Evolutionary conservation across 2,329 filamentous ascomycete genomes (phyloP).

Genomic region (Remersonia thermophila): DNA sequence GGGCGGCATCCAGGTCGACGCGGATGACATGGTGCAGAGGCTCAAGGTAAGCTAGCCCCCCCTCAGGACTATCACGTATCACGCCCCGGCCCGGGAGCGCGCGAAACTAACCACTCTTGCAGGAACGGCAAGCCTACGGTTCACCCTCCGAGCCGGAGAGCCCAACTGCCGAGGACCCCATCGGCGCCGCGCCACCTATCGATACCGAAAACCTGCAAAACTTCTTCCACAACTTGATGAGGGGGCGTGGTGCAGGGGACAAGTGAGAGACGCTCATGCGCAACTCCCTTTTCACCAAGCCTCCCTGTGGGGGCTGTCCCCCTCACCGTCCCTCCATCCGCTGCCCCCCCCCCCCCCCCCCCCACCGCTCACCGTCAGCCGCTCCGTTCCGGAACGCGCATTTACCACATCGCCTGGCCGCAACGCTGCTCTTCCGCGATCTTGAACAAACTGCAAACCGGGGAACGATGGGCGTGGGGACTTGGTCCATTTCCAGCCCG

Average conservation of each 20-base stretch:
- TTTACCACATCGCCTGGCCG: no score
- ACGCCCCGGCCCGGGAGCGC: not conserved
- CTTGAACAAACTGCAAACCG: no score
- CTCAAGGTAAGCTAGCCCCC: constrained; percentile 50
- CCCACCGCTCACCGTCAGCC: no score
- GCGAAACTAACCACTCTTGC: not conserved
- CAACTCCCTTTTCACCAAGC: no score
- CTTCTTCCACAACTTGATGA: constrained; percentile 50
- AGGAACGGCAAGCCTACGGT: constrained; percentile 46
- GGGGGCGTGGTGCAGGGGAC: constrained; percentile 30
- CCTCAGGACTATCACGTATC: not conserved
- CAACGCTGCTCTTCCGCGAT: no score
- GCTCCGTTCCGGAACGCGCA: no score
- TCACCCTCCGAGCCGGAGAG: constrained; percentile 32
- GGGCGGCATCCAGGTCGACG: constrained; percentile 91
- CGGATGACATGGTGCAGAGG: constrained; percentile 81
- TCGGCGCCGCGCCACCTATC: constrained; percentile 29
- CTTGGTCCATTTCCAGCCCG: no score
- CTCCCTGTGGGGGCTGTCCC: no score
- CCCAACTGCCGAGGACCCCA: constrained; percentile 24
- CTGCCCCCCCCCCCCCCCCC: no score
- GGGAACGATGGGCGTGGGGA: no score
- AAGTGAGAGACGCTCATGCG: no score
- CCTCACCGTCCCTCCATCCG: no score
- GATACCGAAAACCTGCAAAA: constrained; percentile 46